A percentile compares a stretch with the other conserved stretches of the same genome.
Evolutionary conservation across 176 grass and related monocot species (phyloP).

Genomic region (Eragrostis curvula): DNA sequence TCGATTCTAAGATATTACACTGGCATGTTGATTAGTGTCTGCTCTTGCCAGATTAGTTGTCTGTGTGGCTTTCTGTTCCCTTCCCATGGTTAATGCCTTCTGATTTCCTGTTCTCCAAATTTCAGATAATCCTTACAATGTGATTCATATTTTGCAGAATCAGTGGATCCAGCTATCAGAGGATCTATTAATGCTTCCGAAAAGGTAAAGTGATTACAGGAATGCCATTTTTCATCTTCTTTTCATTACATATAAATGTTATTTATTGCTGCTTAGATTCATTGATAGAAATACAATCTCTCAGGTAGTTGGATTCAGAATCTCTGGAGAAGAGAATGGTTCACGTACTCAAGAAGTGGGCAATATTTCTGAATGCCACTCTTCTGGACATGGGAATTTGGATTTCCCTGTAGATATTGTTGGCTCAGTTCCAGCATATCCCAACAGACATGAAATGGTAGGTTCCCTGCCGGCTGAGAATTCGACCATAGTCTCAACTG

Average conservation of each 20-base stretch:
- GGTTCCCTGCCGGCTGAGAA: slow-evolving; percentile 32
- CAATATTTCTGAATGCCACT: slow-evolving; percentile 51
- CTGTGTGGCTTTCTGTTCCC: not conserved
- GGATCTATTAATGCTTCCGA: slow-evolving; percentile 64
- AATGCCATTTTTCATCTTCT: slow-evolving; percentile 27
- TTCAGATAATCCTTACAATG: slow-evolving; percentile 35
- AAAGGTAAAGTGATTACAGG: slow-evolving; percentile 51
- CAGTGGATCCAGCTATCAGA: slow-evolving; percentile 44
- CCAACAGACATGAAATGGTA: slow-evolving; percentile 38
- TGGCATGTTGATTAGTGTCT: slow-evolving; percentile 27
- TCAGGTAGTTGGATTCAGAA: slow-evolving; percentile 81
- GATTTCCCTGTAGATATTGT: slow-evolving; percentile 27
- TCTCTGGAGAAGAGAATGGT: slow-evolving; percentile 56
- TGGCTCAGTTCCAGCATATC: slow-evolving; percentile 20
- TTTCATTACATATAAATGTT: not conserved
- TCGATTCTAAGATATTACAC: not conserved
- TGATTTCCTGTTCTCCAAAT: slow-evolving; percentile 24
- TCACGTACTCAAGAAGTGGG: slow-evolving; percentile 43
- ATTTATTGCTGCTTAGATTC: not conserved
- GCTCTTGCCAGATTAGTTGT: not conserved
- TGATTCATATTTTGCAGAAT: slow-evolving; percentile 72
- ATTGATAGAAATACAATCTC: slow-evolving; percentile 42
- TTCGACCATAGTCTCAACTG: slow-evolving; percentile 42
- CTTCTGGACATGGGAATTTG: slow-evolving; percentile 39
- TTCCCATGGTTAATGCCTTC: slow-evolving; percentile 18